These are phyloP conservation scores for Cordyceps javanica DNA, from an alignment of 2,329 filamentous ascomycete species.

Conservation along the genomic window DNA sequence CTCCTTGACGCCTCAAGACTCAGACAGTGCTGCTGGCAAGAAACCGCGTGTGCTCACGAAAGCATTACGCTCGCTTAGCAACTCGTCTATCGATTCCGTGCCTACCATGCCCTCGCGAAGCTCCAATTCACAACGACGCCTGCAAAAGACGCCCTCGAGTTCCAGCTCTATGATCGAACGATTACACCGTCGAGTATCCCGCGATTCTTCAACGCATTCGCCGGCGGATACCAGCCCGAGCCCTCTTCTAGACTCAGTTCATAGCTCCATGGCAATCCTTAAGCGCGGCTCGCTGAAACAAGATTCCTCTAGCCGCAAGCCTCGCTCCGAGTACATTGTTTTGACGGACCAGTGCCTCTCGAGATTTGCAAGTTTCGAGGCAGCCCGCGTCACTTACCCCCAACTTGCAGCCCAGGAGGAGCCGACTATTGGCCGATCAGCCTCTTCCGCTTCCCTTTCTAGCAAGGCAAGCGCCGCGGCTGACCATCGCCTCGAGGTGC, in stretches of 20 bases:
- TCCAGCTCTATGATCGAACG: slow-evolving; percentile 36
- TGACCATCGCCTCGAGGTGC: slow-evolving; percentile 39
- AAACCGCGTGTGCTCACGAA: slow-evolving; percentile 30
- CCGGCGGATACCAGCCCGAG: slow-evolving; percentile 23
- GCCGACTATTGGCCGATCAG: slow-evolving; percentile 18
- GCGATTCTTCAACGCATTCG: slow-evolving; percentile 27
- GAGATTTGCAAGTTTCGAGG: slow-evolving; percentile 42
- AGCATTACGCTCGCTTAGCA: slow-evolving; percentile 34
- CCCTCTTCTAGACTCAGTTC: slow-evolving; percentile 26
- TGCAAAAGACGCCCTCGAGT: slow-evolving; percentile 33
- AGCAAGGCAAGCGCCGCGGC: slow-evolving; percentile 25
- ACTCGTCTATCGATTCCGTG: slow-evolving; percentile 35
- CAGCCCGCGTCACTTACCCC: slow-evolving; percentile 42
- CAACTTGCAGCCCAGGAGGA: slow-evolving; percentile 30
- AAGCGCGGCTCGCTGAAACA: slow-evolving; percentile 43
- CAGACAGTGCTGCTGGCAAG: slow-evolving; percentile 22
- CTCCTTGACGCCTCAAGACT: background rate
- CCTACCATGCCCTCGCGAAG: slow-evolving; percentile 26
- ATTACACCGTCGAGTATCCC: slow-evolving; percentile 35
- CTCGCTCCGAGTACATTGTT: slow-evolving; percentile 45
- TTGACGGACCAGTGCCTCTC: slow-evolving; percentile 44
- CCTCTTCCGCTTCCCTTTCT: slow-evolving; percentile 19
- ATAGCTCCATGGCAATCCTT: slow-evolving; percentile 34
- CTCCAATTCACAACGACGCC: slow-evolving; percentile 26
- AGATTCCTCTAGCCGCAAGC: slow-evolving; percentile 43